These are phyloP conservation scores for Hansenula lynferdii DNA, from an alignment of 1,139 yeast genomes.

Conservation along the genomic window DNA sequence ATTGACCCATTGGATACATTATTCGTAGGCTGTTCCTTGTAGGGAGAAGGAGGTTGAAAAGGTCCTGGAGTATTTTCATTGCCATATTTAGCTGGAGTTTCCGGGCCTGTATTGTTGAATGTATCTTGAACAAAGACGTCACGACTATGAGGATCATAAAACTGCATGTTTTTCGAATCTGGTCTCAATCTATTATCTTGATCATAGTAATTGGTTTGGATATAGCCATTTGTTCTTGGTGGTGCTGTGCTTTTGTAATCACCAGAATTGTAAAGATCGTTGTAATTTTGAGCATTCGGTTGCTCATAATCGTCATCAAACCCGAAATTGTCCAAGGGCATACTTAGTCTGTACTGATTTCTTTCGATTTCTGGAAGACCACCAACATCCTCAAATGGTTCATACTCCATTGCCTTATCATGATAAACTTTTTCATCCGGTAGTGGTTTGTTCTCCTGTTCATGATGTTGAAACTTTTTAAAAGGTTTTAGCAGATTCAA, in stretches of 20 bases:
- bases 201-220: background rate
- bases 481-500: conserved; percentile 1
- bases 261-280: background rate
- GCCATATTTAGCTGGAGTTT: background rate
- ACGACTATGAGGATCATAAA: background rate
- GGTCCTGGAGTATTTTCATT: background rate
- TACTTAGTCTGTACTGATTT: conserved; percentile 22
- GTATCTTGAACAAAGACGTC: background rate
- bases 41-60: conserved; percentile 5
- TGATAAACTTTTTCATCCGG: too few species aligned
- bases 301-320: conserved; percentile 9
- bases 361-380: conserved; percentile 22
- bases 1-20: conserved; percentile 7
- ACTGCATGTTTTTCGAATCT: too few species aligned
- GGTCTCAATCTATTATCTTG: too few species aligned
- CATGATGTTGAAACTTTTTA: background rate
- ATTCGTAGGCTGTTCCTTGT: background rate
- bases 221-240: background rate
- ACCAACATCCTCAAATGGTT: conserved; percentile 7
- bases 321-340: conserved; percentile 20
- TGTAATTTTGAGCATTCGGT: background rate
- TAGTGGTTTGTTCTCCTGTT: background rate
- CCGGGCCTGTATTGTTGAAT: background rate
- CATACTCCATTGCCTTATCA: conserved; percentile 2
- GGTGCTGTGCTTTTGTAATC: conserved; percentile 1